Conservation (phyloP, 106 monocot species). For the Allium cepa region DNA sequence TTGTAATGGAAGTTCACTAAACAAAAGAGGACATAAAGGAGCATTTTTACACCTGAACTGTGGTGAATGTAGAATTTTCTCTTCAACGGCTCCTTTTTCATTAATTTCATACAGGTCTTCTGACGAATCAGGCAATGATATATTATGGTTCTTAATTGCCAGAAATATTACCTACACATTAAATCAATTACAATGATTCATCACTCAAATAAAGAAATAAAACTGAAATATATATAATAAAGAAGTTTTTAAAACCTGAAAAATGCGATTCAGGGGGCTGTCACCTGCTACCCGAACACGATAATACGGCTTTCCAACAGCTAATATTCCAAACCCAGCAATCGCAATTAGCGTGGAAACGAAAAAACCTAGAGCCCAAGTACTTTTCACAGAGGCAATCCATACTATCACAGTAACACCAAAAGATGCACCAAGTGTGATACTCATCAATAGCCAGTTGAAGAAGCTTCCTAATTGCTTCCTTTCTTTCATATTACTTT, state of each 20-base stretch:
- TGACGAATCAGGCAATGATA: not conserved
- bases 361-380: slow-evolving; percentile 24
- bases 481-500: slow-evolving; percentile 10
- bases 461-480: slow-evolving; percentile 26
- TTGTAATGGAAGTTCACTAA: too few species aligned
- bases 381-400: slow-evolving; percentile 19
- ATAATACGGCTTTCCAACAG: slow-evolving; percentile 18
- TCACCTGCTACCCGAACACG: slow-evolving; percentile 12
- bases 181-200: not conserved
- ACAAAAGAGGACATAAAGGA: too few species aligned
- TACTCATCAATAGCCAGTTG: slow-evolving; percentile 34
- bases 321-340: not conserved
- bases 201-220: not conserved
- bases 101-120: slow-evolving; percentile 20
- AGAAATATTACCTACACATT: slow-evolving; percentile 18
- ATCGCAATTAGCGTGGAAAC: slow-evolving; percentile 1
- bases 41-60: slow-evolving; percentile 8
- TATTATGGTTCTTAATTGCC: slow-evolving; percentile 15
- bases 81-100: slow-evolving; percentile 1
- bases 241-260: not conserved
- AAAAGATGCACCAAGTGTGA: slow-evolving; percentile 22
- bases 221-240: not conserved
- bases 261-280: slow-evolving; percentile 6
- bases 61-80: slow-evolving; percentile 15
- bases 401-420: slow-evolving; percentile 36